Evolutionary conservation across 805 yeast genomes (phyloP).

Genomic region (Nematodospora valgi): DNA sequence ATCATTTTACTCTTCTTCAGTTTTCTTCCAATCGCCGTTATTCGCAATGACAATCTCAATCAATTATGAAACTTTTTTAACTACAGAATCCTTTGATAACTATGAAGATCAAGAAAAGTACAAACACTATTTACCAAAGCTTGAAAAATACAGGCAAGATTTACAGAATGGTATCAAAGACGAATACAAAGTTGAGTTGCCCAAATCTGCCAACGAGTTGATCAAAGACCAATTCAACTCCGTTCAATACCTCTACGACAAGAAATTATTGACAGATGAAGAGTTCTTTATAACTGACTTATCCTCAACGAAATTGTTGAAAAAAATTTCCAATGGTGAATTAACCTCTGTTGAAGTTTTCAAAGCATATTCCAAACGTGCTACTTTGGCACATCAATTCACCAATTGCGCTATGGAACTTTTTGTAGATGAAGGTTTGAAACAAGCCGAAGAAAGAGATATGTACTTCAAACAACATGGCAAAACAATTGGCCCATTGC

Average conservation of each 20-base stretch:
- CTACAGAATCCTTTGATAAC: conserved; percentile 25
- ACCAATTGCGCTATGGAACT: conserved; percentile 42
- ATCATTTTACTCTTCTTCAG: no score
- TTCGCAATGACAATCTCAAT: conserved; percentile 4
- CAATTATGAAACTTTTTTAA: conserved; percentile 20
- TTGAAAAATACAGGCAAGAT: conserved; percentile 35
- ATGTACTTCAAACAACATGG: conserved; percentile 45
- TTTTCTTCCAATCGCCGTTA: no score
- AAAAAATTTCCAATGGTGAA: conserved; percentile 30
- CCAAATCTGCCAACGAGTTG: conserved; percentile 29
- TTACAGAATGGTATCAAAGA: conserved; percentile 27
- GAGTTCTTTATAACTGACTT: conserved; percentile 40
- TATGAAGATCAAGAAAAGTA: conserved; percentile 43
- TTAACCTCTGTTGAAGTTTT: conserved; percentile 35
- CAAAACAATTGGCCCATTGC: conserved; percentile 56
- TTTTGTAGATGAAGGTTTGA: conserved; percentile 58
- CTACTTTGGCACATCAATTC: conserved; percentile 41
- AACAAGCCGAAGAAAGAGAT: conserved; percentile 54
- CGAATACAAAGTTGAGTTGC: conserved; percentile 30
- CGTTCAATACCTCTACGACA: conserved; percentile 30
- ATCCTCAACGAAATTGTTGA: conserved; percentile 23
- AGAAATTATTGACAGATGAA: conserved; percentile 29
- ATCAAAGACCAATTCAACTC: conserved; percentile 34
- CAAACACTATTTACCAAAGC: conserved; percentile 44
- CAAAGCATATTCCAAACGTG: conserved; percentile 42